These are phyloP conservation scores for Niebla homalea DNA, from an alignment of 495 filamentous ascomycete genomes.

Conservation along the genomic window DNA sequence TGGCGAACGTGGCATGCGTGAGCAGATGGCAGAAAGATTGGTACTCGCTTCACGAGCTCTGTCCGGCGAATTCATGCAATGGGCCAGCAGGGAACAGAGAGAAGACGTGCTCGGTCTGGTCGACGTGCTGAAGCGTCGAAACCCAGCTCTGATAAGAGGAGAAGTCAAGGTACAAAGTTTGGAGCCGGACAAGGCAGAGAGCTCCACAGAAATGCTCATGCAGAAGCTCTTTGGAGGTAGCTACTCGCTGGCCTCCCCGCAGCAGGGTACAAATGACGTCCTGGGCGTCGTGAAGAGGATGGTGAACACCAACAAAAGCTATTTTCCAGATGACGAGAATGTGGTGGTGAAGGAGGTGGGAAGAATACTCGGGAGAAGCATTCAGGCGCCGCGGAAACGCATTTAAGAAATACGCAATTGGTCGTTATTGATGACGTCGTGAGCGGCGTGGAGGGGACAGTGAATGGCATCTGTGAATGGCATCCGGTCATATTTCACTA, in stretches of 20 bases:
- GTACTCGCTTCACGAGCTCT: neutral
- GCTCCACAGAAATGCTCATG: neutral
- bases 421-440: neutral
- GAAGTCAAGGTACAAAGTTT: neutral
- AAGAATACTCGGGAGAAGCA: neutral
- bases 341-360: neutral
- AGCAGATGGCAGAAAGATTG: neutral
- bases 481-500: neutral
- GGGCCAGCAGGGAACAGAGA: neutral
- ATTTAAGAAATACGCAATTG: neutral
- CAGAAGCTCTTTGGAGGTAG: slow-evolving; percentile 1
- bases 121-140: neutral
- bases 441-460: neutral
- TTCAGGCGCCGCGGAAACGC: too few relatives aligned
- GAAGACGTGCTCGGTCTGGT: neutral
- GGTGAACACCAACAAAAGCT: neutral
- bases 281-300: neutral
- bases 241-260: neutral
- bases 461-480: neutral
- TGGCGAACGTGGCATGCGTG: neutral
- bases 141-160: neutral
- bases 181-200: neutral
- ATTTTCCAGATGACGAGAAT: neutral
- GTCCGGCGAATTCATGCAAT: neutral
- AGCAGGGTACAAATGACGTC: neutral